These are phyloP conservation scores for Gynostemma pentaphyllum DNA, from an alignment of 306 rosid species.

Conservation along the genomic window DNA sequence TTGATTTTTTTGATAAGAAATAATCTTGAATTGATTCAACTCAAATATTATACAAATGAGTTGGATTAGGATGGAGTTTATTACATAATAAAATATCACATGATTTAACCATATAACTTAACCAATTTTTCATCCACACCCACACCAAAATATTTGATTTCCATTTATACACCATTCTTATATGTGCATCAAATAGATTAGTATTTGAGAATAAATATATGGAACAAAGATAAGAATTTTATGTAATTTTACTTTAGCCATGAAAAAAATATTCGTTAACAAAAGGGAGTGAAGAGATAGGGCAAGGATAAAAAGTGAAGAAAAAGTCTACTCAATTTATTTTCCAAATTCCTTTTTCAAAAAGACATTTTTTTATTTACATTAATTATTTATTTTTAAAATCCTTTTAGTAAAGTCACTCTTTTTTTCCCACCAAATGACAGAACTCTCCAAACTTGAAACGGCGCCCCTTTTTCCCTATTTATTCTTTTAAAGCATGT, in stretches of 20 bases:
- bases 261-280: neutral
- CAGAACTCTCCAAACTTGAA: neutral
- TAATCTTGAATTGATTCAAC: too few species aligned
- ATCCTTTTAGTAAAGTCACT: neutral
- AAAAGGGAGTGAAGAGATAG: slow-evolving; percentile 3
- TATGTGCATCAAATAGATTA: neutral
- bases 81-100: too few species aligned
- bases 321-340: neutral
- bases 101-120: too few species aligned
- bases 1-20: too few species aligned
- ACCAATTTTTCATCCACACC: too few species aligned
- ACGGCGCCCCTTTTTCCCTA: neutral
- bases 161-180: too few species aligned
- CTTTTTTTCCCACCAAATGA: neutral
- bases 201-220: neutral
- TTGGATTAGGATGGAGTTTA: too few species aligned
- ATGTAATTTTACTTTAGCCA: slow-evolving; percentile 4
- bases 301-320: slow-evolving; percentile 2
- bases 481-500: neutral
- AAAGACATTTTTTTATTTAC: neutral
- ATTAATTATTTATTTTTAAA: neutral
- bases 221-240: neutral
- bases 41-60: too few species aligned
- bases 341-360: neutral
- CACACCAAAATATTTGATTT: neutral